Conservation (phyloP, 2,329 filamentous ascomycete genomes). For the Neonectria ditissima region DNA sequence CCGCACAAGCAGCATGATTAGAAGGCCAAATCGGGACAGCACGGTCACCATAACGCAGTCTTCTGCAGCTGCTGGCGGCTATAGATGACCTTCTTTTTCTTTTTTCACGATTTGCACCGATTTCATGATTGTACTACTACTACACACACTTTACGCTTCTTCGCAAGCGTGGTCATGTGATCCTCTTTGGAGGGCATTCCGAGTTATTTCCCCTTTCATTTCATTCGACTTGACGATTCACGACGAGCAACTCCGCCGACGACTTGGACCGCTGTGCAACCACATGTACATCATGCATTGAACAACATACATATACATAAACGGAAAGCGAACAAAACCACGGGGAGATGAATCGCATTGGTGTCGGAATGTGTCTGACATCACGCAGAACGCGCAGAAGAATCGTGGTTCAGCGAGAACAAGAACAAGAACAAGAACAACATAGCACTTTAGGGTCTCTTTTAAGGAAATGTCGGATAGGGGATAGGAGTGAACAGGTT, state of each 20-base stretch:
- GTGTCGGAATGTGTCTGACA: conserved; percentile 34
- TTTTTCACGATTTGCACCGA: conserved; percentile 44
- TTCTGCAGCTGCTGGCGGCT: conserved; percentile 56
- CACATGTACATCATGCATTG: conserved; percentile 36
- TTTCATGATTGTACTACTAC: conserved; percentile 46
- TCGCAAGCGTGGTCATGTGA: conserved; percentile 49
- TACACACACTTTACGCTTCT: conserved; percentile 41
- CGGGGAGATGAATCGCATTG: conserved; percentile 22
- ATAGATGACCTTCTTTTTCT: conserved; percentile 55
- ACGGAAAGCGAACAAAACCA: conserved; percentile 23
- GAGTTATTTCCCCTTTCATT: conserved; percentile 27
- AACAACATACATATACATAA: conserved; percentile 23
- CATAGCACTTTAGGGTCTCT: conserved; percentile 22
- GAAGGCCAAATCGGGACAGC: conserved; percentile 58
- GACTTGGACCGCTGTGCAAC: conserved; percentile 25
- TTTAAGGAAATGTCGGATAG: conserved; percentile 16
- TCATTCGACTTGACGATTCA: conserved; percentile 42
- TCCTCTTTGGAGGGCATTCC: conserved; percentile 37
- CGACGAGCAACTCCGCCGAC: conserved; percentile 31
- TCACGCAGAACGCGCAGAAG: conserved; percentile 27
- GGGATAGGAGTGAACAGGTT: conserved; percentile 25
- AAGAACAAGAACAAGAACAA: not conserved
- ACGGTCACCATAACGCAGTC: conserved; percentile 47
- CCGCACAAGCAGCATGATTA: conserved; percentile 60
- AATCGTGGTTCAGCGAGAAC: conserved; percentile 18